Base-by-base conservation (phyloP, 257 asterid genomes). In the Solanum sejunctum region DNA sequence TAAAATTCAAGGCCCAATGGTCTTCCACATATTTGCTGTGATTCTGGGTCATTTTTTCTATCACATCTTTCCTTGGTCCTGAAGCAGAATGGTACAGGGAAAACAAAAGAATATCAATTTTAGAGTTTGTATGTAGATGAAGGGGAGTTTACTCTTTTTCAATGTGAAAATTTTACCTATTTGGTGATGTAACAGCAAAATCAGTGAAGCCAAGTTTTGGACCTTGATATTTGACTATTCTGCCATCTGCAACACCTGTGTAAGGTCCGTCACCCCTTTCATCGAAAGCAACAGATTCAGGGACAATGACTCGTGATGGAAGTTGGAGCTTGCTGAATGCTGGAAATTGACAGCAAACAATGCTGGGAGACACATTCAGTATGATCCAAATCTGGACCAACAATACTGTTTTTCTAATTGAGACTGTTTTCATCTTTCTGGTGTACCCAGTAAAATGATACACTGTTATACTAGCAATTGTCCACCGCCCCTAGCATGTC, bases 201-300 rank as follows among this genome's bases (percentile, higher is more conserved):
- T 89, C 91, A 4, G 67, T 45, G 57, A 92, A 93, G 5, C 86
- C 87, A 23, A 32, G 8, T 10, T 36, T 41, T 3, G 88, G 85
- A 66, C 85, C 90, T 47, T 82, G 17, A 47, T 69, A 88, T 69
- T 85, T 90, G 81, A 92, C 88, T 47, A 93, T 71, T 58, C 94
- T 88, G 43, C 95, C 97, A 80, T 92, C 95, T 21, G 60, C 87
- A 20, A 91, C 90, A 20, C 90, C 94, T 8, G 90, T 88, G 85
- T 93, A 91, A 18, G 92, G 90, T 43, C 91, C 93, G 0, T 16
- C 57, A 10, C 81, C 83, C 39, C 51, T 39, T 21, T 86, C 73
- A 39, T 90, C 93, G 7, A 91, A 88, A 0, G 93, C 87, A 10
- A 69, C 39, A 2, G 92, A 60, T 17, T 92, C 93, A 5, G 88